Percentiles rank a stretch among this genome's conserved stretches.
phyloP scores from a whole-genome alignment of 192 early-diverging fungal species.

The Backusella tuberculispora region DNA sequence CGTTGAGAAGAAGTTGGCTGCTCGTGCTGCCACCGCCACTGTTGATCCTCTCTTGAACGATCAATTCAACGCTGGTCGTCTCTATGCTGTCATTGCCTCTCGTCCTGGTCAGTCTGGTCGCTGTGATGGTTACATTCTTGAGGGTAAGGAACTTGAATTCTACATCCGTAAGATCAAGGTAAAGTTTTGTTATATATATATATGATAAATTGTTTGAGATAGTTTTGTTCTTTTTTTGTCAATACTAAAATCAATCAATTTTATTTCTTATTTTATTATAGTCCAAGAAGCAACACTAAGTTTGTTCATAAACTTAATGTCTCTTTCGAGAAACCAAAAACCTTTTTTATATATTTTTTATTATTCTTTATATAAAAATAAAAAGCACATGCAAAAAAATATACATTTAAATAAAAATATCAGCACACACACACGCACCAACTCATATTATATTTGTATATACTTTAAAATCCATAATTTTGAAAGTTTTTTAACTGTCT shows the following conservation, averaged over 20 bases:
- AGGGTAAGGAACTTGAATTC: constrained; percentile 99
- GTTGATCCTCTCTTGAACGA: constrained; percentile 89
- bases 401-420: too few relatives aligned
- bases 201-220: background rate
- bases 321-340: background rate
- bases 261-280: constrained; percentile 23
- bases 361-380: too few relatives aligned
- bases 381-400: too few relatives aligned
- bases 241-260: background rate
- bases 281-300: constrained; percentile 37
- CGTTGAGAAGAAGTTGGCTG: constrained; percentile 85
- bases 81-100: constrained; percentile 92
- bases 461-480: too few relatives aligned
- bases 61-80: constrained; percentile 94
- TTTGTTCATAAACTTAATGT: background rate
- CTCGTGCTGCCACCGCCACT: constrained; percentile 81
- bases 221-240: background rate
- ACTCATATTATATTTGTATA: too few relatives aligned
- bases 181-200: constrained; percentile 25
- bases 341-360: too few relatives aligned
- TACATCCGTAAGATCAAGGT: constrained; percentile 88
- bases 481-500: too few relatives aligned
- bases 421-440: too few relatives aligned
- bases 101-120: constrained; percentile 98
- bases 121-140: constrained; percentile 97